phyloP scores from a whole-genome alignment of 192 early-diverging fungal genomes.

The Ambispora gerdemannii region DNA sequence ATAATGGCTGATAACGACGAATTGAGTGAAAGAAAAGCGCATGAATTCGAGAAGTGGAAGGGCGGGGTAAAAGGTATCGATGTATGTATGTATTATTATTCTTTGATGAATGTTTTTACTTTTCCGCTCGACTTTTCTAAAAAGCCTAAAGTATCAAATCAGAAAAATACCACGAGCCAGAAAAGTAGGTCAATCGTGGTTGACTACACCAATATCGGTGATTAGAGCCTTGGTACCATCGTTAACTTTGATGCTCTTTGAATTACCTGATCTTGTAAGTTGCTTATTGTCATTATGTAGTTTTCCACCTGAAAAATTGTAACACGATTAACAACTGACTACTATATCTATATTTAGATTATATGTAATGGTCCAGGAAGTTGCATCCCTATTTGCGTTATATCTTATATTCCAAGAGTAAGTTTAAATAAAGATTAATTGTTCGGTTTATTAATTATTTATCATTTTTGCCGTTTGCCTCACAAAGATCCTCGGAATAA shows the following conservation, averaged over 20 bases:
- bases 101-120: neutral
- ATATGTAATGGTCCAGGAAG: conserved; percentile 91
- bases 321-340: neutral
- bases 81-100: neutral
- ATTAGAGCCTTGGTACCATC: conserved; percentile 46
- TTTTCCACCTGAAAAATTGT: conserved; percentile 1
- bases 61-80: conserved; percentile 11
- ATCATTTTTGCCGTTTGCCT: neutral
- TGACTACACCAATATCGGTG: conserved; percentile 50
- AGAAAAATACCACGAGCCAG: conserved; percentile 69
- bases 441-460: neutral
- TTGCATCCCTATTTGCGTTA: conserved; percentile 69
- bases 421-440: conserved; percentile 1
- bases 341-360: conserved; percentile 54
- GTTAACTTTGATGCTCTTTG: conserved; percentile 36
- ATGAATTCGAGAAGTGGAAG: conserved; percentile 42
- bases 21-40: conserved; percentile 55
- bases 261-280: conserved; percentile 60
- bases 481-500: conserved; percentile 48
- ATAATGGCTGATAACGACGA: conserved; percentile 67
- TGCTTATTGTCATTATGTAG: neutral
- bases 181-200: conserved; percentile 67
- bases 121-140: neutral
- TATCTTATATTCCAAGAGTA: conserved; percentile 61
- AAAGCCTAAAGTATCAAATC: conserved; percentile 34